Evolutionary conservation across 2,329 filamentous ascomycete genomes (phyloP), one percentile per base, ranked within the genome.

Genomic region (Fusarium sp.): DNA sequence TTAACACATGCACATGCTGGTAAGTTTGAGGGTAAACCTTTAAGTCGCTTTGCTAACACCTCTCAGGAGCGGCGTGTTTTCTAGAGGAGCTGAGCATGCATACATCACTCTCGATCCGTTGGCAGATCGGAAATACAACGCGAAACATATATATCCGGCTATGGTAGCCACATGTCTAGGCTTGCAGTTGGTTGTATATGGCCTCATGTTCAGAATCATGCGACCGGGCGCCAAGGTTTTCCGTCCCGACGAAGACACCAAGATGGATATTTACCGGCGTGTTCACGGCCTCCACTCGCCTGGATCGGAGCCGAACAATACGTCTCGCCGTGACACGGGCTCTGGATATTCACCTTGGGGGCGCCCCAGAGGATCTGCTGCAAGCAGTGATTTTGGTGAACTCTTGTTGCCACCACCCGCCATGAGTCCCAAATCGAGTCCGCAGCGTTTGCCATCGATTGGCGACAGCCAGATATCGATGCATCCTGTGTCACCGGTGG

Each of bases 231-330:
- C 47, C 14, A 35, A 50, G 11, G 54, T 72, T 34, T 72, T 72
- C 57, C 64, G 70, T 16, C 64, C 64, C 10, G 60, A 67, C 5
- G 67, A 72, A 35, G 58, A 70, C 24, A 54, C 63, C 16, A 70
- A 65, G 52, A 69, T 70, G 62, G 31, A 35, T 4, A 75, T 75
- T 20, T 72, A 72, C 10, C 52, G 67, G 11, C 60, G 40, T 11
- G 40, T 70, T 13, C 85, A 80, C 14, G 79, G 77, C 58, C 80
- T 82, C 18, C 18, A 34, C 14, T 35, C 59, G 16, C 29, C 59
- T 8, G 54, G 4, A 24, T 37, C 54, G 18, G 54, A 58, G 11
- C 24, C 18, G 16, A 20, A 37, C 22, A 58, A 16, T 16, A 38
- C 20, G 4, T 16, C 34, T 37, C 6, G 22, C 9, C 24, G 47